Evolutionary conservation across 2,329 filamentous ascomycete genomes (phyloP).

Genomic region (Claviceps sorghi): DNA sequence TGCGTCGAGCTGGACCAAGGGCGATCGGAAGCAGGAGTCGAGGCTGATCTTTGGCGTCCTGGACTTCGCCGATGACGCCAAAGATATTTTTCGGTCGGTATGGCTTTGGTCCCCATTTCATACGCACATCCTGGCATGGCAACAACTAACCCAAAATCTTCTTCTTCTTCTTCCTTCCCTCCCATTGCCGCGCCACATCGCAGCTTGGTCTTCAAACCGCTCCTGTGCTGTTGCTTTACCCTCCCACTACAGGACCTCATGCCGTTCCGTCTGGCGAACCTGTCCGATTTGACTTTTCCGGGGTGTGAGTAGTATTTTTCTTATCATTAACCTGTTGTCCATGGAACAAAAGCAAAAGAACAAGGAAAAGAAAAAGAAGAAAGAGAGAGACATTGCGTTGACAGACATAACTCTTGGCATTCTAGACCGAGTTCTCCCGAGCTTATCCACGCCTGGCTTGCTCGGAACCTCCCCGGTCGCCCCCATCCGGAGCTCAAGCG

Average conservation of each 20-base stretch:
- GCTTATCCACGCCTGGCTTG: conserved; percentile 62
- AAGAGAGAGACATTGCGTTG: neutral
- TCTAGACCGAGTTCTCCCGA: conserved; percentile 60
- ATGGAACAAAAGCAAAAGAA: neutral
- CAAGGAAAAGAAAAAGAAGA: neutral
- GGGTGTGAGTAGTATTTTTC: conserved; percentile 43
- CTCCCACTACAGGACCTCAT: conserved; percentile 67
- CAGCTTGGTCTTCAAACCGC: conserved; percentile 90
- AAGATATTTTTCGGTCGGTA: conserved; percentile 76
- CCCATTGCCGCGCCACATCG: neutral
- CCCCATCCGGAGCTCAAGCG: conserved; percentile 66
- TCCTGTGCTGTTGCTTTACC: conserved; percentile 77
- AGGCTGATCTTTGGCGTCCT: conserved; percentile 68
- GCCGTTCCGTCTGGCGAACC: conserved; percentile 57
- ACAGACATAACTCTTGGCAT: neutral
- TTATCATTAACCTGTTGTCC: neutral
- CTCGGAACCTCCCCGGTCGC: conserved; percentile 61
- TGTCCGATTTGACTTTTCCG: conserved; percentile 70
- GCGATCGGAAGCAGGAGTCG: conserved; percentile 60
- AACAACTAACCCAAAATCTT: neutral
- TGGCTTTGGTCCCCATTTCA: conserved; percentile 10
- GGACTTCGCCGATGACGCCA: conserved; percentile 78
- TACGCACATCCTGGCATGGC: neutral
- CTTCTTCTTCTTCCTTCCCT: neutral
- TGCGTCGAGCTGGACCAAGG: conserved; percentile 72